Evolutionary conservation across 306 rosid genomes (phyloP).

Genomic region (Sesbania bispinosa): DNA sequence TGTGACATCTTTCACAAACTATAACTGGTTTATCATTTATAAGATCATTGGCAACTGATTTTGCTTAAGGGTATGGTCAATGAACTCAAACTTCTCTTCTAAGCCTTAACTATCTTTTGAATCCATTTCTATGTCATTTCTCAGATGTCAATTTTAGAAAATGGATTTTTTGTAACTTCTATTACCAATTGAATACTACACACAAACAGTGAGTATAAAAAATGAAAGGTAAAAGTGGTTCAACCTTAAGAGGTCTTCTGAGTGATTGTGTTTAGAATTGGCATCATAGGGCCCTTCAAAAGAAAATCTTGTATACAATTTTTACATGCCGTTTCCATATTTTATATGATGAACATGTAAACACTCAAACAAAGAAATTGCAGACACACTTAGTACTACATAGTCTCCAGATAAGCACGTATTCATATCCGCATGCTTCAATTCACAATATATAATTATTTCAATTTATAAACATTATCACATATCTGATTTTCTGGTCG

Average conservation of each 20-base stretch:
- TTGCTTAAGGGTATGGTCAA: neutral
- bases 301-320: neutral
- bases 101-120: neutral
- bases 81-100: neutral
- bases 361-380: neutral
- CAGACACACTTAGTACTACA: neutral
- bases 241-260: neutral
- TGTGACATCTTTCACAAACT: neutral
- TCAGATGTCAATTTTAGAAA: slow-evolving; percentile 1
- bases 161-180: neutral
- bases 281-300: neutral
- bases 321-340: neutral
- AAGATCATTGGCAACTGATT: slow-evolving; percentile 8
- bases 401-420: neutral
- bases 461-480: neutral
- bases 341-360: neutral
- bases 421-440: neutral
- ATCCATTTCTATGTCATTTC: neutral
- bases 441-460: neutral
- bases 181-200: neutral
- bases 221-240: neutral
- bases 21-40: neutral
- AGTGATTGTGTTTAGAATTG: neutral
- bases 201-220: neutral
- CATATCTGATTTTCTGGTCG: neutral